Evolutionary conservation across 2,329 filamentous ascomycete genomes (phyloP), one percentile per base, ranked within the genome.

Genomic region (Pseudogymnoascus sp.): DNA sequence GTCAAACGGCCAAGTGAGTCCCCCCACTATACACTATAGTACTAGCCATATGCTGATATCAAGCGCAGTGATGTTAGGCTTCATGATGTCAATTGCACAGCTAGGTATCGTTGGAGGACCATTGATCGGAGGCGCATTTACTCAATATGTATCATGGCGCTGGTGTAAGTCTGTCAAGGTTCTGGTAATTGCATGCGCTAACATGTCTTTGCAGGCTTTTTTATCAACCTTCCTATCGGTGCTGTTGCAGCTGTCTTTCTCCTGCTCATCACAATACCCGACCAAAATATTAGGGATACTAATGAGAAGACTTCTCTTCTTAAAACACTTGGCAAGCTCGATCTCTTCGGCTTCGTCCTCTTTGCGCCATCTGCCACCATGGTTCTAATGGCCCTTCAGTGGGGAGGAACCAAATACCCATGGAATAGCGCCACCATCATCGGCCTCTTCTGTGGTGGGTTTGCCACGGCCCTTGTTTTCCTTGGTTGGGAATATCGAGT

Each of bases 171-270:
- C 22, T 6, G 33, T 60, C 4, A 8, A 60, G 8, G 16, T 7
- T 8, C 16, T 16, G 11, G 6, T 60, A n/a, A 11, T 40, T 31
- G n/a, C 16, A 35, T 38, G 19, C 8, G 8, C 56, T 53, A 11
- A 60, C 19, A n/a, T 22, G 16, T 8, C 19, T 14, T 12, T 28
- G 3, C 28, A 71, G 69, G 78, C 65, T 72, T 79, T 3, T 75
- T 72, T 66, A 77, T 78, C 69, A 78, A 76, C 62, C 70, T 80
- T 1, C 78, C 78, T 0, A 68, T 78, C 31, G 77, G 77, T 2
- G 74, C 70, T 14, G 62, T 73, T 4, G 71, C 73, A 5, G 70
- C 71, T 31, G 22, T 70, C 2, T 65, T 75, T 19, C 53, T 78
- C 6, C 65, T 78, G 63, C 72, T 75, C 65, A 73, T 81, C 66